These are phyloP conservation scores for Poa pratensis DNA, from an alignment of 176 grass and related monocot genomes.

Conservation along the genomic window DNA sequence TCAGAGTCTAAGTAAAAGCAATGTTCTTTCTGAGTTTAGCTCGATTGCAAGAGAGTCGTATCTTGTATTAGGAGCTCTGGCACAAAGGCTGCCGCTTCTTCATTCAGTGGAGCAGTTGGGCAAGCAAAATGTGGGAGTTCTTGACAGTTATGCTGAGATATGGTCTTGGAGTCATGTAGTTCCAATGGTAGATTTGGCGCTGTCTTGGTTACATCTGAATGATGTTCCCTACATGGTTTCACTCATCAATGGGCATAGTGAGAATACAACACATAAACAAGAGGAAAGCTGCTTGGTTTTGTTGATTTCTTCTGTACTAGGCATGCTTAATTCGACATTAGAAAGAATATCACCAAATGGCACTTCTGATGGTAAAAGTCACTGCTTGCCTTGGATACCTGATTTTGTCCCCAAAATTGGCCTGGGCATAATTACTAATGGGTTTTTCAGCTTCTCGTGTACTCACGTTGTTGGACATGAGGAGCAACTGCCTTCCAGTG, in stretches of 20 bases:
- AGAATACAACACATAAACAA: constrained; percentile 29
- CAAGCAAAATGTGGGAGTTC: constrained; percentile 44
- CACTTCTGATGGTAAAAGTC: constrained; percentile 40
- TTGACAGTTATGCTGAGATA: constrained; percentile 41
- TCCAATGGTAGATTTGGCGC: constrained; percentile 79
- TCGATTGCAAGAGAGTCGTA: constrained; percentile 85
- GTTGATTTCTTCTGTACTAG: constrained; percentile 82
- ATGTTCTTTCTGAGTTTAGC: constrained; percentile 71
- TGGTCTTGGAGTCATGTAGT: constrained; percentile 86
- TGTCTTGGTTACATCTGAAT: constrained; percentile 70
- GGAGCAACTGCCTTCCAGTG: constrained; percentile 36
- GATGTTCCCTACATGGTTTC: constrained; percentile 53
- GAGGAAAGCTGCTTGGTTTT: constrained; percentile 56
- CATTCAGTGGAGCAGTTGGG: constrained; percentile 61
- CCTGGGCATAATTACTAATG: constrained; percentile 65
- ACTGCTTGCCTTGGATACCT: constrained; percentile 70
- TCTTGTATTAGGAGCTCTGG: constrained; percentile 74
- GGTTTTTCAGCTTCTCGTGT: constrained; percentile 58
- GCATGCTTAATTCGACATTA: constrained; percentile 80
- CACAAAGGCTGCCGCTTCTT: constrained; percentile 78
- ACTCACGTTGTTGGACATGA: constrained; percentile 31
- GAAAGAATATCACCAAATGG: constrained; percentile 66
- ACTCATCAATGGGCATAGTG: constrained; percentile 43
- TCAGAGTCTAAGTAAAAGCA: constrained; percentile 63
- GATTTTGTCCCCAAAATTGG: constrained; percentile 93